Evolutionary conservation across 306 rosid species (phyloP), one percentile per base, ranked within the genome.

Genomic region (Malus orientalis): DNA sequence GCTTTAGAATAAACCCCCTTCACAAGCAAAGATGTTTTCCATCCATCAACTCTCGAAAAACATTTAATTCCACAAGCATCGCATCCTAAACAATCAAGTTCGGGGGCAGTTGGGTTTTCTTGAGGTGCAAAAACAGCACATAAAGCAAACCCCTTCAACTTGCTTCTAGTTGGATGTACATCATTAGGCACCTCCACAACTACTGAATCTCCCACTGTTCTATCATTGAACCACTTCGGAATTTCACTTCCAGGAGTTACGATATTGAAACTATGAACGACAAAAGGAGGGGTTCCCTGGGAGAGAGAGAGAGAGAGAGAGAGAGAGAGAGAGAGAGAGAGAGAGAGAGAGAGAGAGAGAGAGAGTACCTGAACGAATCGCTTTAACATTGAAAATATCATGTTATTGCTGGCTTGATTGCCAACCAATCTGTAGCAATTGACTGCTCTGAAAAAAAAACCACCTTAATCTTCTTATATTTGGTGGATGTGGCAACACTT

Each of bases 401-500:
- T 23, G 20, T 11, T 62, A 51, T 38, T 58, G 10, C n/a, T 23
- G 6, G 14, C 49, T 64, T 64, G 32, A 29, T 38, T 8, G 38
- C 27, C 67, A 51, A 23, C 58, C 77, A 71, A 64, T 33, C 69
- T 40, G 9, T 13, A 23, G 47, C 81, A 71, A n/a, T 78, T 78
- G 7, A 33, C 0, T 18, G 45, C 38, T 30, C 10, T 29, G 16
- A n/a, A 45, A 1, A 2, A 32, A 70, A 67, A 0, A 0, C 0
- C 13, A 0, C 3, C 57, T 11, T 19, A 13, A 1, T 0, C 60
- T 16, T 11, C 18, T 27, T 14, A 33, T 23, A 15, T 18, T 18
- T 49, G 77, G 23, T 47, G 47, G 29, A 32, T 63, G 20, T 9
- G 71, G 9, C 15, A 78, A 22, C 6, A 11, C 18, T 68, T 59